phyloP scores from a whole-genome alignment of 345 rosid genomes.

The Turritis glabra region DNA sequence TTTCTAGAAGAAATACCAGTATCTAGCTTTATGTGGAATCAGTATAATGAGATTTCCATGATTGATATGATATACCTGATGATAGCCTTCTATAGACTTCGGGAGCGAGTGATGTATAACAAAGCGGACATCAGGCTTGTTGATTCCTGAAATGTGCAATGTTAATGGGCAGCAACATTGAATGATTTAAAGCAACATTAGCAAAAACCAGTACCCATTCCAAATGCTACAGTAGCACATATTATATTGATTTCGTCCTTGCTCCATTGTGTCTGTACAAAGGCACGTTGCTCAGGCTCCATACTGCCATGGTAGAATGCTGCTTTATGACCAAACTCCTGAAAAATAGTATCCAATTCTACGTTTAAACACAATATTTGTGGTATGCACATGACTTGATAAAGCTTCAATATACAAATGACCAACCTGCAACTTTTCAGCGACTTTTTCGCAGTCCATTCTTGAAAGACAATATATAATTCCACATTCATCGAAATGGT shows the following conservation, averaged over 20 bases:
- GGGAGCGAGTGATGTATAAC: conserved; percentile 99
- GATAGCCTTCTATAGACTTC: conserved; percentile 98
- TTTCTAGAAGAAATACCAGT: neutral
- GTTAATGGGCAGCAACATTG: conserved; percentile 27
- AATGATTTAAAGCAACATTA: conserved; percentile 23
- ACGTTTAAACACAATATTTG: conserved; percentile 5
- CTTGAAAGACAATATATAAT: conserved; percentile 98
- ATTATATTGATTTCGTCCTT: conserved; percentile 95
- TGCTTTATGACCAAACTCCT: conserved; percentile 95
- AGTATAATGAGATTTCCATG: neutral
- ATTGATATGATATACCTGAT: conserved; percentile 60
- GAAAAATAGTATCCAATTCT: conserved; percentile 27
- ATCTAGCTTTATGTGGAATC: conserved; percentile 4
- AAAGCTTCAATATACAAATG: conserved; percentile 23
- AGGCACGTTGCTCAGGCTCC: conserved; percentile 78
- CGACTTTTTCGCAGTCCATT: conserved; percentile 97
- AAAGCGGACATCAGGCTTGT: conserved; percentile 99
- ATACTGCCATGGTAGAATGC: conserved; percentile 97
- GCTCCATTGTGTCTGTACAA: conserved; percentile 96
- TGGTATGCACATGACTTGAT: conserved; percentile 6
- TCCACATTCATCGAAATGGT: conserved; percentile 96
- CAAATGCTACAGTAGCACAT: conserved; percentile 98
- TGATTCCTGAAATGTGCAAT: conserved; percentile 66
- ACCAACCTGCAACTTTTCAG: conserved; percentile 85
- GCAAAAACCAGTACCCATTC: conserved; percentile 76